A percentile compares a stretch with the other conserved stretches of the same genome.
phyloP scores from a whole-genome alignment of 2,329 filamentous ascomycete species.

The Stemphylium vesicarium region DNA sequence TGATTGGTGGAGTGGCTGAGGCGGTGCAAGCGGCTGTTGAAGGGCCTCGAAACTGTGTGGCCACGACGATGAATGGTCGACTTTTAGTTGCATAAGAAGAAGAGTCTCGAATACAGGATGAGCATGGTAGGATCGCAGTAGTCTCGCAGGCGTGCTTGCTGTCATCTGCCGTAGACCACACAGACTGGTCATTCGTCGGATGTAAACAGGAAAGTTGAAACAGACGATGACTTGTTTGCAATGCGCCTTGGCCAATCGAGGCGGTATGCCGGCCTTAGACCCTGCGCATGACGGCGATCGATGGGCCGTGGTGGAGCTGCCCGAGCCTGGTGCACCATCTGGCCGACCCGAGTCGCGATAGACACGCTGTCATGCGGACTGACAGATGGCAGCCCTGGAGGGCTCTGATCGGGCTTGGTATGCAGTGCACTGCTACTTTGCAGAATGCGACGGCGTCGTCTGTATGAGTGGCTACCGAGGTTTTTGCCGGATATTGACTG shows the following conservation, averaged over 20 bases:
- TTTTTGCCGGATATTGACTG: background rate
- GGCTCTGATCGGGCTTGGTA: background rate
- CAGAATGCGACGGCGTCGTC: background rate
- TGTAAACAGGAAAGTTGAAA: conserved; percentile 36
- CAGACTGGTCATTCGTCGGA: conserved; percentile 25
- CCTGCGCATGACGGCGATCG: conserved; percentile 33
- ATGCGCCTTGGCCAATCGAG: conserved; percentile 20
- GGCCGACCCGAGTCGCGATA: background rate
- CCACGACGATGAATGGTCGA: conserved; percentile 26
- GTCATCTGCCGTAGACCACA: conserved; percentile 26
- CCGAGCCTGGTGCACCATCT: conserved; percentile 7
- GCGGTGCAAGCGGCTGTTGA: conserved; percentile 44
- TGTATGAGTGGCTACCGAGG: background rate
- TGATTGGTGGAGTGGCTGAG: conserved; percentile 27
- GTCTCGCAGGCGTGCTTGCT: background rate
- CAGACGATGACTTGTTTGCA: conserved; percentile 31
- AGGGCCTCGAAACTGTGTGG: conserved; percentile 15
- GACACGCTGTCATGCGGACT: conserved; percentile 19
- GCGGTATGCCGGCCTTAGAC: conserved; percentile 3
- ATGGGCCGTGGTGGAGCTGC: conserved; percentile 24
- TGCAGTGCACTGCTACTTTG: background rate
- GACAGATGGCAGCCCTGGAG: conserved; percentile 8
- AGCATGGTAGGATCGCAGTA: no score
- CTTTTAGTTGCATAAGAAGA: conserved; percentile 5
- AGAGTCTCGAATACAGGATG: no score